Conservation (phyloP, 164 flowering plant genomes). For the Brasenia schreberi region DNA sequence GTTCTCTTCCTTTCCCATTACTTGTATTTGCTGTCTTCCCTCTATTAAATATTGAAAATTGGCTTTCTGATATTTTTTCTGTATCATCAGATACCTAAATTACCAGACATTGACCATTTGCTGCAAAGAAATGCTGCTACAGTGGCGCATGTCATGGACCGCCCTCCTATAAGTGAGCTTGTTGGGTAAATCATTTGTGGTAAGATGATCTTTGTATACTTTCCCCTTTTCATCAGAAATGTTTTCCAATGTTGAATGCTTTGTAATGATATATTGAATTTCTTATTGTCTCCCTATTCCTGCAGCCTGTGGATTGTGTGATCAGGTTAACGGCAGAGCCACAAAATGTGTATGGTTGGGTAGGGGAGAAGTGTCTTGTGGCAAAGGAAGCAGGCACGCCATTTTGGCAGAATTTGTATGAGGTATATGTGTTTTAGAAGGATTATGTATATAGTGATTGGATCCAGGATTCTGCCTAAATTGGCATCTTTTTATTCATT, state of each 20-base stretch:
- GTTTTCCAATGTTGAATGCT: neutral
- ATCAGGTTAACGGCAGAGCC: too few species aligned
- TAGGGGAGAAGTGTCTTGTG: too few species aligned
- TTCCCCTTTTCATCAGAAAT: neutral
- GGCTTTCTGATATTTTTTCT: neutral
- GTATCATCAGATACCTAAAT: constrained; percentile 58
- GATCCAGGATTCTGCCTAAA: too few species aligned
- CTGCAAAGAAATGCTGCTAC: constrained; percentile 52
- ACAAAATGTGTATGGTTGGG: too few species aligned
- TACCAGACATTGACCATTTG: constrained; percentile 72
- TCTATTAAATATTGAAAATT: neutral
- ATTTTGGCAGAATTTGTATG: too few species aligned
- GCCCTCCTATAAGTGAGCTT: constrained; percentile 88
- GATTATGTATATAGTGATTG: too few species aligned
- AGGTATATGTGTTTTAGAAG: too few species aligned
- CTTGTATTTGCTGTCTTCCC: neutral
- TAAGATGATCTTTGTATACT: neutral
- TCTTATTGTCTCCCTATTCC: too few species aligned
- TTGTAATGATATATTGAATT: too few species aligned
- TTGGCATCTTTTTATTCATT: too few species aligned
- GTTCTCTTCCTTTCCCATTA: neutral
- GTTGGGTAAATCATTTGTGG: constrained; percentile 37
- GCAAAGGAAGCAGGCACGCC: too few species aligned
- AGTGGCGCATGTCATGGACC: constrained; percentile 78
- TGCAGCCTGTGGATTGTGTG: too few species aligned